Conservation (phyloP, 169 alveolate genomes). For the Haemoproteus tartakovskyi region DNA sequence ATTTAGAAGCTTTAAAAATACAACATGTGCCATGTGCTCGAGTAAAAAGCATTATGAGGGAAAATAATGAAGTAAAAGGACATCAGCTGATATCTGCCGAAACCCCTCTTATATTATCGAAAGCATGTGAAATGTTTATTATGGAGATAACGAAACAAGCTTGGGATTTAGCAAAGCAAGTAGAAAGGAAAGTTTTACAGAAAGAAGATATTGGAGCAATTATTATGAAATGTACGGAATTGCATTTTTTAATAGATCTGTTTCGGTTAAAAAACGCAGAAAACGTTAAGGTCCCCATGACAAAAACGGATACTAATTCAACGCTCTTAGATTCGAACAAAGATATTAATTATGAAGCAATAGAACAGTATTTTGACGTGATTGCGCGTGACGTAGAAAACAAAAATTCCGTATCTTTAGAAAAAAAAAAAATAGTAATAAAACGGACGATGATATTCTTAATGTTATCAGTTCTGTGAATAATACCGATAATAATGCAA, state of each 20-base stretch:
- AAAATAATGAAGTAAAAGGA: constrained; percentile 91
- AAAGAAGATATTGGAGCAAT: constrained; percentile 82
- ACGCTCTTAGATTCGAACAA: too few species aligned
- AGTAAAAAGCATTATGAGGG: constrained; percentile 94
- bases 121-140: constrained; percentile 95
- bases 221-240: constrained; percentile 86
- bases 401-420: too few species aligned
- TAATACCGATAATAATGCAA: too few species aligned
- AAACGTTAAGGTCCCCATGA: too few species aligned
- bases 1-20: constrained; percentile 52
- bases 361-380: too few species aligned
- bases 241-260: constrained; percentile 88
- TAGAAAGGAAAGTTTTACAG: constrained; percentile 89
- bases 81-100: constrained; percentile 91
- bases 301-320: too few species aligned
- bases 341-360: too few species aligned
- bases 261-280: constrained; percentile 46
- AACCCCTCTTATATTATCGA: constrained; percentile 94
- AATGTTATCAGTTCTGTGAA: too few species aligned
- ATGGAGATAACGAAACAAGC: constrained; percentile 92
- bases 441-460: too few species aligned
- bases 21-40: constrained; percentile 91
- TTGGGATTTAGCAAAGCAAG: constrained; percentile 89
- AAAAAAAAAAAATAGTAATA: too few species aligned
- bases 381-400: too few species aligned